Conservation (phyloP, 2,329 filamentous ascomycete species). For the Verticillium nubilum region DNA sequence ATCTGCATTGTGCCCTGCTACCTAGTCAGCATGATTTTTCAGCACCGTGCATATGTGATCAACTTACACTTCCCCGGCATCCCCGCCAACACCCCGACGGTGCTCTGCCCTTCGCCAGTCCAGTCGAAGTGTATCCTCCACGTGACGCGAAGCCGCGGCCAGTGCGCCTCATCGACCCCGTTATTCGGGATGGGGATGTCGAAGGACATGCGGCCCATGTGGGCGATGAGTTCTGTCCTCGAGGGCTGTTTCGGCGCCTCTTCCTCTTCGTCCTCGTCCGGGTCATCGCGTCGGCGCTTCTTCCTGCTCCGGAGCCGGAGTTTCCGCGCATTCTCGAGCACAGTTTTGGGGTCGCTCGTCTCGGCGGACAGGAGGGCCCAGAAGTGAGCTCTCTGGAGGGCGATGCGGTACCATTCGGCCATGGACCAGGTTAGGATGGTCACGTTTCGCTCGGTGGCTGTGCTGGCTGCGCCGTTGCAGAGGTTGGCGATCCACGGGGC, state of each 20-base stretch:
- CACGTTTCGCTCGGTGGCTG: conserved; percentile 50
- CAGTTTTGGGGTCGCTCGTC: conserved; percentile 30
- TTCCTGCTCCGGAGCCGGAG: conserved; percentile 19
- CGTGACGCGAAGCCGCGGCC: conserved; percentile 43
- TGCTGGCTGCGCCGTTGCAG: conserved; percentile 27
- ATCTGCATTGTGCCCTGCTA: conserved; percentile 58
- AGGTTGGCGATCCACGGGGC: conserved; percentile 44
- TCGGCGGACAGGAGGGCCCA: conserved; percentile 52
- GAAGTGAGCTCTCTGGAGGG: conserved; percentile 53
- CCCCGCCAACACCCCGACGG: conserved; percentile 47
- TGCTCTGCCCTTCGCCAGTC: conserved; percentile 64
- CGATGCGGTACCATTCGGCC: conserved; percentile 60
- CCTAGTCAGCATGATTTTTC: conserved; percentile 8
- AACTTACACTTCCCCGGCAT: conserved; percentile 60
- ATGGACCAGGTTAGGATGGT: conserved; percentile 61
- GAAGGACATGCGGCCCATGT: conserved; percentile 46
- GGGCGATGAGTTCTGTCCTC: conserved; percentile 43
- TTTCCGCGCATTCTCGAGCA: conserved; percentile 21
- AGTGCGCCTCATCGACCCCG: conserved; percentile 23
- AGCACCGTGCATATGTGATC: not conserved
- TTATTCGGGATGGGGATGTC: conserved; percentile 34
- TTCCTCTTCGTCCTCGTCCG: conserved; percentile 13
- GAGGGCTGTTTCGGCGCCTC: conserved; percentile 11
- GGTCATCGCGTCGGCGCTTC: conserved; percentile 14
- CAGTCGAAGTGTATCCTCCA: conserved; percentile 67